A percentile compares a stretch with the other conserved stretches of the same genome.
Conservation (phyloP, 768 basidiomycete species). For the Hericium alpestre region DNA sequence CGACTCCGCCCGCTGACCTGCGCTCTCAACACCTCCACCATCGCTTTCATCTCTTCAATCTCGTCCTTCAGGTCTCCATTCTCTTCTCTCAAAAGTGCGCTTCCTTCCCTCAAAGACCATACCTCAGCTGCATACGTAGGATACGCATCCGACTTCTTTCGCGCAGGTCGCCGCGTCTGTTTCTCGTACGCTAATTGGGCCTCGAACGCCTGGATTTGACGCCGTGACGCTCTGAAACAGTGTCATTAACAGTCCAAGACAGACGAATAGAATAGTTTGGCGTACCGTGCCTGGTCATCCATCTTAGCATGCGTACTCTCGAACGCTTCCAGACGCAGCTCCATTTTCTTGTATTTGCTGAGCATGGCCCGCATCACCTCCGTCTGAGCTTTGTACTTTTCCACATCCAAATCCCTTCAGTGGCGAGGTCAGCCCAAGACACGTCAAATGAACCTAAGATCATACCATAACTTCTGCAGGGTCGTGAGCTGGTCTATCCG, state of each 20-base stretch:
- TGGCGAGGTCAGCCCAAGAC: no score
- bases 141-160: background rate
- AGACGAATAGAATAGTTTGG: background rate
- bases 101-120: slow-evolving; percentile 34
- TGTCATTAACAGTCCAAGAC: background rate
- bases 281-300: slow-evolving; percentile 52
- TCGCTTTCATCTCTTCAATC: slow-evolving; percentile 57
- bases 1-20: slow-evolving; percentile 34
- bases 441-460: background rate
- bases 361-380: slow-evolving; percentile 47
- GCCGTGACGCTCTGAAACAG: slow-evolving; percentile 38
- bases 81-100: slow-evolving; percentile 44
- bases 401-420: slow-evolving; percentile 64
- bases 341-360: slow-evolving; percentile 54
- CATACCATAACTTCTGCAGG: slow-evolving; percentile 71
- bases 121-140: slow-evolving; percentile 17
- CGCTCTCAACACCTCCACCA: slow-evolving; percentile 56
- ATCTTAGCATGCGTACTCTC: slow-evolving; percentile 41
- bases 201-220: slow-evolving; percentile 54
- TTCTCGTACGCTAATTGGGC: slow-evolving; percentile 38
- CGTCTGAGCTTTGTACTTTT: slow-evolving; percentile 54
- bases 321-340: slow-evolving; percentile 49
- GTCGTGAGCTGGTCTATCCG: slow-evolving; percentile 75
- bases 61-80: slow-evolving; percentile 46
- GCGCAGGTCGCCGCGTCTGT: slow-evolving; percentile 16